Evolutionary conservation across 2,329 filamentous ascomycete genomes (phyloP), one percentile per base, ranked within the genome.

Genomic region (Penicillium sp.): DNA sequence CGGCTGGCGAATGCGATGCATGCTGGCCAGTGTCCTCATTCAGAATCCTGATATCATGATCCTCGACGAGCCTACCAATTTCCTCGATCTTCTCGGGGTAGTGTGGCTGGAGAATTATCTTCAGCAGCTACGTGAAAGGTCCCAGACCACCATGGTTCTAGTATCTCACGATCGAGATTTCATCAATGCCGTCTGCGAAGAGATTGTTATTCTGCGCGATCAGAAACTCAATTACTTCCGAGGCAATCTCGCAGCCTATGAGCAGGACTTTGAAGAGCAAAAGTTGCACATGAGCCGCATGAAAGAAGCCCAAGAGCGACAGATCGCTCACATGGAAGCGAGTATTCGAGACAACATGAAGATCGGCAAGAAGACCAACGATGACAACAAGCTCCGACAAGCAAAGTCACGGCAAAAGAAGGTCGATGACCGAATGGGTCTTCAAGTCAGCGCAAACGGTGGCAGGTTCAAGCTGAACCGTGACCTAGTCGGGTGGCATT

Each of bases 131-230:
- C 70, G 71, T 3, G 73, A 78, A 13, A 61, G 60, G 0, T 65
- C 71, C 0, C 64, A 70, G 2, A 76, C 72, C 0, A 92, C 85
- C 0, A 71, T 92, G 1, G 70, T 93, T 11, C 69, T 92, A 1
- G 85, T 92, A 2, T 92, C 86, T 0, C 87, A 94, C 64, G 87
- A 94, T 59, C 77, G 86, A 11, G 82, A 84, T 48, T 93, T 94
- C 56, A 77, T 82, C 32, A 82, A 86, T 35, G 75, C 80, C 0
- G 82, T 87, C 45, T 87, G 82, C 6, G 73, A 79, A 43, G 84
- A 93, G 60, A 73, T 90, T 2, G 71, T 93, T 14, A 78, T 93
- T 22, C 66, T 93, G 13, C 79, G 80, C 18, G 82, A 90, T 39
- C 79, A 85, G 52, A 71, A 72, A 11, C 69, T 93, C 1, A 77